phyloP scores from a whole-genome alignment of 176 grass and related monocot genomes.

The Carex scoparia region DNA sequence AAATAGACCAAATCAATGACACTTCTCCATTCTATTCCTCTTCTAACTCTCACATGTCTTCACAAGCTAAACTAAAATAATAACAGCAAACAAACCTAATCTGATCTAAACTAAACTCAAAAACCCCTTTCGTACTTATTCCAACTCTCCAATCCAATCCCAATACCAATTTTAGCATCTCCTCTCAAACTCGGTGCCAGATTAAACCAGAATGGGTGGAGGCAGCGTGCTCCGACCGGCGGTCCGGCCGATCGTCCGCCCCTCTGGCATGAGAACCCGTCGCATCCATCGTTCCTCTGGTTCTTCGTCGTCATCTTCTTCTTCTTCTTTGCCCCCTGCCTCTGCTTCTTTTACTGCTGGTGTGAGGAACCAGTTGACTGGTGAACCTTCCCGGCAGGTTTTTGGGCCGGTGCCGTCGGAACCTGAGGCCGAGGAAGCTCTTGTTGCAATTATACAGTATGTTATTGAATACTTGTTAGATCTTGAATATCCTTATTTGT shows the following conservation, averaged over 20 bases:
- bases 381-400: neutral
- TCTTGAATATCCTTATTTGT: neutral
- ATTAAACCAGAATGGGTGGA: conserved; percentile 19
- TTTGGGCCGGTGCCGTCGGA: conserved; percentile 8
- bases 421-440: conserved; percentile 12
- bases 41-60: neutral
- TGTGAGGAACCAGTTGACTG: neutral
- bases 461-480: neutral
- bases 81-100: neutral
- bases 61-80: neutral
- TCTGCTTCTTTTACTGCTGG: conserved; percentile 13
- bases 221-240: conserved; percentile 4
- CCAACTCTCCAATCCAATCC: neutral
- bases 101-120: neutral
- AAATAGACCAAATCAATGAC: neutral
- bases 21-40: neutral
- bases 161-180: neutral
- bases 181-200: neutral
- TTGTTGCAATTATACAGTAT: conserved; percentile 5
- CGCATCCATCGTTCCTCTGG: neutral
- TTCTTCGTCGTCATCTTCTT: neutral
- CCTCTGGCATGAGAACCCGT: neutral
- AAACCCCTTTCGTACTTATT: neutral
- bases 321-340: neutral
- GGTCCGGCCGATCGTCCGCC: neutral